Base-by-base conservation (phyloP, 805 yeast species). In the Metschnikowia matae region DNA sequence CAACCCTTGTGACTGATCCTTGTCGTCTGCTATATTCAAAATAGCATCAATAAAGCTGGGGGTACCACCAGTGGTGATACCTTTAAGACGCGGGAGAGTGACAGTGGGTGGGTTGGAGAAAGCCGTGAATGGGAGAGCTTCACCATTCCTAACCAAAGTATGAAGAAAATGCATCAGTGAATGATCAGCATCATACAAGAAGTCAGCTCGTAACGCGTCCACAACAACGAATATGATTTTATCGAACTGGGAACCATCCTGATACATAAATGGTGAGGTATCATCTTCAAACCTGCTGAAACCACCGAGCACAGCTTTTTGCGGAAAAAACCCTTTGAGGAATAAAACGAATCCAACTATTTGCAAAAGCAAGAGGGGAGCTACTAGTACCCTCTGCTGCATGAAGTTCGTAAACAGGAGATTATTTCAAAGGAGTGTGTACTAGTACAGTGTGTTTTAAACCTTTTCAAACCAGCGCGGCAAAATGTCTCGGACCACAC, bases 61-160 rank as follows among this genome's bases (percentile, higher is more conserved):
- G 0, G 97, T 85, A 0, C 97, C 87, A 0, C 99, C 99, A 0
- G 97, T 89, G 0, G 97, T 88, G 21, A 91, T 80, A 7, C 96
- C 97, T 67, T 94, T 94, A 46, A 94, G 73, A 52, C 99, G 78
- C 0, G 99, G 99, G 36, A 94, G 71, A 0, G 99, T 94, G 8
- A 94, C 99, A 0, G 99, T 94, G 2, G 99, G 99, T 1, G 99
- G 98, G 55, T 87, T 87, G 1, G 97, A 85, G 64, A 76, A 87
- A 0, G 96, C 96, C 0, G 99, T 94, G 65, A 82, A 91, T 0
- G 97, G 97, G 45, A 91, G 61, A 0, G 94, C 98, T 34, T 75
- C 59, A 10, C 96, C 95, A 0, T 73, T 57, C 47, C 79, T 76
- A 7, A 92, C 70, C 50, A 91, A 67, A 1, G 67, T 54, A 56